Conservation (phyloP, 2,329 filamentous ascomycete species). For the Colletotrichum magnum region DNA sequence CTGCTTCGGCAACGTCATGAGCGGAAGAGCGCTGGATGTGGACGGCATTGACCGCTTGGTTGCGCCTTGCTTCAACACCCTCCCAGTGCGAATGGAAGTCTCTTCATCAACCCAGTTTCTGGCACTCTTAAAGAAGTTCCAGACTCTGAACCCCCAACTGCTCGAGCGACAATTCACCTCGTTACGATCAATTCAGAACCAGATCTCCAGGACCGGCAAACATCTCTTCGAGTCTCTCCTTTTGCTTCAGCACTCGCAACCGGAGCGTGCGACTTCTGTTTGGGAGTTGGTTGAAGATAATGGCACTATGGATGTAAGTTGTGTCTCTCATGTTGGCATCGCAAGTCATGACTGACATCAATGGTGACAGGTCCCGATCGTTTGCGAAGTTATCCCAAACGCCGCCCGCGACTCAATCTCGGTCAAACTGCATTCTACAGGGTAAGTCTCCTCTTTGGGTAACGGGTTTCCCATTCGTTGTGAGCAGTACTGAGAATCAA, state of each 20-base stretch:
- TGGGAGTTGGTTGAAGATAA: slow-evolving; percentile 72
- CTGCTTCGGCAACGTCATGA: slow-evolving; percentile 90
- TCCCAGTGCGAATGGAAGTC: slow-evolving; percentile 77
- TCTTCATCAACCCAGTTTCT: slow-evolving; percentile 62
- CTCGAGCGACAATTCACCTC: slow-evolving; percentile 82
- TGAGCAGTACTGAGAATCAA: neutral
- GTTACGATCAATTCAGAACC: slow-evolving; percentile 77
- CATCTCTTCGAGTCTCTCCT: slow-evolving; percentile 85
- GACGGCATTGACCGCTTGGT: slow-evolving; percentile 79
- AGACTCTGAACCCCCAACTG: slow-evolving; percentile 72
- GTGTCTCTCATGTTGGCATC: neutral
- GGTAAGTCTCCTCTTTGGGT: slow-evolving; percentile 47
- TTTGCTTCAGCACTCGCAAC: slow-evolving; percentile 78
- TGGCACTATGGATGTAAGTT: slow-evolving; percentile 76
- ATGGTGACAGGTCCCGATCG: slow-evolving; percentile 71
- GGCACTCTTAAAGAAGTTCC: slow-evolving; percentile 72
- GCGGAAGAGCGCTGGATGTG: slow-evolving; percentile 78
- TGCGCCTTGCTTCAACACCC: slow-evolving; percentile 94
- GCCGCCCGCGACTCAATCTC: slow-evolving; percentile 64
- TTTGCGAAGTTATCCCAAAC: slow-evolving; percentile 80
- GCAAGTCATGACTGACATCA: slow-evolving; percentile 21
- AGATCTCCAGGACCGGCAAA: slow-evolving; percentile 55
- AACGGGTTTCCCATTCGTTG: too few relatives aligned
- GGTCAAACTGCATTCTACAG: slow-evolving; percentile 75
- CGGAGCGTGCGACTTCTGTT: slow-evolving; percentile 67